Percentiles rank a stretch among this genome's conserved stretches.
These are phyloP conservation scores for Solanum hybrid DNA, from an alignment of 305 asterid species.

Conservation along the genomic window DNA sequence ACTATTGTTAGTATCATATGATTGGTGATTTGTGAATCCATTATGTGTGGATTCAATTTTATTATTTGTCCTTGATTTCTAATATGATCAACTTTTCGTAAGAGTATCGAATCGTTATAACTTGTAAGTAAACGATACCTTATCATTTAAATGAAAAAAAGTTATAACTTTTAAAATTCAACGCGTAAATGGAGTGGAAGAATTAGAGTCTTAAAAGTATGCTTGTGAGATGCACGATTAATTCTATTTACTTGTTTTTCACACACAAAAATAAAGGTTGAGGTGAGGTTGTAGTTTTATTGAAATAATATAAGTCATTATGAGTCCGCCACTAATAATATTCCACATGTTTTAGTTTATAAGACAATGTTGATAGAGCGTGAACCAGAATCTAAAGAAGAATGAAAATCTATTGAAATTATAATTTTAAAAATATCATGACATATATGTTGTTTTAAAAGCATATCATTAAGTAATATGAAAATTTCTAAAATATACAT, in stretches of 20 bases:
- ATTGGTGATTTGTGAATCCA: not conserved
- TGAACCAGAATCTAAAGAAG: not conserved
- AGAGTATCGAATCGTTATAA: not conserved
- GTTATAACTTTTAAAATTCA: not conserved
- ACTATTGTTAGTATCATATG: not conserved
- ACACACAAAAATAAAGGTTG: not conserved
- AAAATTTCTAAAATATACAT: not conserved
- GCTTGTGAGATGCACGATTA: not conserved
- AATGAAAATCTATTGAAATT: not conserved
- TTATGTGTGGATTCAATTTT: not conserved
- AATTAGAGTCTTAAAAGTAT: not conserved
- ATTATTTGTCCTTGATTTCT: not conserved
- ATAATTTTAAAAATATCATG: not conserved
- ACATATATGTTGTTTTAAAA: not conserved
- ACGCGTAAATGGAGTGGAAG: not conserved
- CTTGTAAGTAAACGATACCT: too few relatives aligned
- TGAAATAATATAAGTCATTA: not conserved
- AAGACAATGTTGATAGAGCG: accelerated
- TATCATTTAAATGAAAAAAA: not conserved
- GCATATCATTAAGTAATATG: not conserved
- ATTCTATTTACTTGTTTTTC: not conserved
- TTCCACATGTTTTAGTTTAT: not conserved
- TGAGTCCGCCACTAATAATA: not conserved
- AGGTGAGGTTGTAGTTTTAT: not conserved
- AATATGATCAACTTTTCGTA: not conserved